phyloP scores from a whole-genome alignment of 257 asterid species.

The Solanum rostratum region DNA sequence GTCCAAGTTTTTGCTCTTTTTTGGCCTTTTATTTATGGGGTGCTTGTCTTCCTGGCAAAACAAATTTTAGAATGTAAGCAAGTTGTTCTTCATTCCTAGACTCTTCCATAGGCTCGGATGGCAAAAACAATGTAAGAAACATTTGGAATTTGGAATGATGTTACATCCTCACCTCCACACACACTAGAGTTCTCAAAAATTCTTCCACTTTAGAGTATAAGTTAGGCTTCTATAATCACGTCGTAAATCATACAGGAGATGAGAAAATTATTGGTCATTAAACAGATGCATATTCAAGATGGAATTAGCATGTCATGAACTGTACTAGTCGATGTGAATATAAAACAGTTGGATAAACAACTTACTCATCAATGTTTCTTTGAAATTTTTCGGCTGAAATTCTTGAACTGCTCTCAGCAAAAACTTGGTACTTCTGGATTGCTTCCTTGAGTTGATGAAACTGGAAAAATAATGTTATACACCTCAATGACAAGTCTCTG shows the following conservation, averaged over 20 bases:
- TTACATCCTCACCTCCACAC: too few relatives aligned
- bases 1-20: too few relatives aligned
- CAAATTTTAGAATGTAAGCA: too few relatives aligned
- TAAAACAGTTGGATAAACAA: background rate
- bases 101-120: too few relatives aligned
- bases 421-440: slow-evolving; percentile 2
- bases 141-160: too few relatives aligned
- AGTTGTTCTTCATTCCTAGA: too few relatives aligned
- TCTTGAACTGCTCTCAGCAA: background rate
- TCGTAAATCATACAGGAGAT: background rate
- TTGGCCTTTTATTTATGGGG: background rate
- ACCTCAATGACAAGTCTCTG: background rate
- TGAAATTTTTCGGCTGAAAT: background rate
- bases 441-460: slow-evolving; percentile 9
- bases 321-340: background rate
- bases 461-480: background rate
- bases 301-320: background rate
- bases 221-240: background rate
- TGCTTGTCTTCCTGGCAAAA: background rate
- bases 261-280: background rate
- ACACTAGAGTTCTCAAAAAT: too few relatives aligned
- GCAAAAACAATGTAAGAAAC: too few relatives aligned
- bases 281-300: background rate
- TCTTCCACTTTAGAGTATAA: background rate
- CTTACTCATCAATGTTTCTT: slow-evolving; percentile 6